phyloP scores from a whole-genome alignment of 176 grass and related monocot species.

The Carex myosuroides region DNA sequence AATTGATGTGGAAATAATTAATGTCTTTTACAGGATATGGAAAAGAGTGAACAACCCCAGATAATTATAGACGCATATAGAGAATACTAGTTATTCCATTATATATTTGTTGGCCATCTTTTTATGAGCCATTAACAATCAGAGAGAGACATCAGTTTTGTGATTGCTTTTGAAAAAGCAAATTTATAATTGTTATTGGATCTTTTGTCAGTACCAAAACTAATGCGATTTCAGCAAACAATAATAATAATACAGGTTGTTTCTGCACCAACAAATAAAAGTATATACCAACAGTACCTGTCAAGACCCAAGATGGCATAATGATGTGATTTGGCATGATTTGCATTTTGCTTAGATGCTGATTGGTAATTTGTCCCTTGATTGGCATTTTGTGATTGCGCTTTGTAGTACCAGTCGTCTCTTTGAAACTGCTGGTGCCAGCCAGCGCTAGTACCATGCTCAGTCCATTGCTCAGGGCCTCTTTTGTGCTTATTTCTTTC shows the following conservation, averaged over 20 bases:
- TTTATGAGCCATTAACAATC: neutral
- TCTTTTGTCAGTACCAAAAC: neutral
- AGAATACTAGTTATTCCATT: neutral
- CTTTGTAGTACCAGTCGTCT: constrained; percentile 54
- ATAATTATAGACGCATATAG: neutral
- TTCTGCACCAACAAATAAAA: neutral
- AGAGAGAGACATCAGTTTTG: neutral
- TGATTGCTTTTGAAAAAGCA: too few relatives aligned
- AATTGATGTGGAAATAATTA: neutral
- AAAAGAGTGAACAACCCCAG: neutral
- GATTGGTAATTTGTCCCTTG: constrained; percentile 49
- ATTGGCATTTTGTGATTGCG: constrained; percentile 47
- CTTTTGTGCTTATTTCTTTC: constrained; percentile 53
- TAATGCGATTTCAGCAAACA: neutral
- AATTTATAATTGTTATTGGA: neutral
- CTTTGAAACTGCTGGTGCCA: constrained; percentile 51
- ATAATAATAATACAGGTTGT: neutral
- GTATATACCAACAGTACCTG: constrained; percentile 30
- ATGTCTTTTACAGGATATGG: neutral
- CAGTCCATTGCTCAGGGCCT: constrained; percentile 39
- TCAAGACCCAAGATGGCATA: constrained; percentile 72
- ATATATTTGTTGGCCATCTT: neutral
- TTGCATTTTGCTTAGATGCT: constrained; percentile 23
- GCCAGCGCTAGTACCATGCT: constrained; percentile 26
- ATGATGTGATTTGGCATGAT: constrained; percentile 47